Evolutionary conservation across 306 rosid genomes (phyloP).

Genomic region (Trifolium dubium): DNA sequence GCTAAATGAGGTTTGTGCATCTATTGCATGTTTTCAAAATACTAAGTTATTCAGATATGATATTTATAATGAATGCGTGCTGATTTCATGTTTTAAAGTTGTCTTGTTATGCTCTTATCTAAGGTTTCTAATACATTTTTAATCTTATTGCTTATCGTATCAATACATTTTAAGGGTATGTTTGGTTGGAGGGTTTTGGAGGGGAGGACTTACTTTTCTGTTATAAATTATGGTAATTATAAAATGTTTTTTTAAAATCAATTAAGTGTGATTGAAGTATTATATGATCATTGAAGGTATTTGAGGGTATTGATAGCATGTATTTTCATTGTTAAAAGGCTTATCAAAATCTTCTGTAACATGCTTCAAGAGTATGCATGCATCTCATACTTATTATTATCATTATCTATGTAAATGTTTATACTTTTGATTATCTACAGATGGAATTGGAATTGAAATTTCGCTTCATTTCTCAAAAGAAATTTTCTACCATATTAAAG

Average conservation of each 20-base stretch:
- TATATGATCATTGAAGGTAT: too few species aligned
- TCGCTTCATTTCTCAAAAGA: neutral
- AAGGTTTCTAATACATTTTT: too few species aligned
- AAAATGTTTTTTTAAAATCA: too few species aligned
- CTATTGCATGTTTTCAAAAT: constrained; percentile 25
- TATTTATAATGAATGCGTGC: neutral
- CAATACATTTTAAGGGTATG: neutral
- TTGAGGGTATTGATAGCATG: too few species aligned
- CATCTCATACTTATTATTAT: neutral
- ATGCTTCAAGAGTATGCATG: too few species aligned
- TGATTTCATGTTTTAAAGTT: neutral
- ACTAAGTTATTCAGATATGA: constrained; percentile 9
- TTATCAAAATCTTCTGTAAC: too few species aligned
- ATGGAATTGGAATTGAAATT: neutral
- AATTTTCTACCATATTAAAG: neutral
- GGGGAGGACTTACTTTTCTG: too few species aligned
- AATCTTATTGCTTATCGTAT: neutral
- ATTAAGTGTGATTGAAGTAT: too few species aligned
- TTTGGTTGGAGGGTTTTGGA: too few species aligned
- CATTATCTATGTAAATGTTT: constrained; percentile 20
- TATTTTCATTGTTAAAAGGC: too few species aligned
- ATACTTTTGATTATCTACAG: constrained; percentile 22
- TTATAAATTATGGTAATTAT: too few species aligned
- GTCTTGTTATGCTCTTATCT: neutral
- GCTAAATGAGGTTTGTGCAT: constrained; percentile 42